These are phyloP conservation scores for Skeletonema potamos DNA, from an alignment of 108 stramenopile genomes.

Conservation along the genomic window DNA sequence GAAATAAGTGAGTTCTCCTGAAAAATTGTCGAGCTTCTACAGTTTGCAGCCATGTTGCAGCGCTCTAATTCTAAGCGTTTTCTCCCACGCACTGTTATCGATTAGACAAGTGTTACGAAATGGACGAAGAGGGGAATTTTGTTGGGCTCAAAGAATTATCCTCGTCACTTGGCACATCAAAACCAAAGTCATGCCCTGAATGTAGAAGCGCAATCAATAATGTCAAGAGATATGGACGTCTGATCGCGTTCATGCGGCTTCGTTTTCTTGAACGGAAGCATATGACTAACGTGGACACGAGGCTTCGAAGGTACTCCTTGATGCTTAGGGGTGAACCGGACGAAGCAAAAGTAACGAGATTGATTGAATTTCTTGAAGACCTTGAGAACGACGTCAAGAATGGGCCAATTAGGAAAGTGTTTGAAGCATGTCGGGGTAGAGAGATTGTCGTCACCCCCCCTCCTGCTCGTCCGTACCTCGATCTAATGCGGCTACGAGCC, in stretches of 20 bases:
- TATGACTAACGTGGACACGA: constrained; percentile 16
- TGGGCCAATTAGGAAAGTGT: constrained; percentile 43
- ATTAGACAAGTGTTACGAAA: constrained; percentile 21
- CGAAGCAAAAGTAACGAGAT: background rate
- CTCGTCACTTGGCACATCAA: constrained; percentile 8
- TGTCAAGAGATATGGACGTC: constrained; percentile 45
- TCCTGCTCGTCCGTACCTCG: constrained; percentile 5
- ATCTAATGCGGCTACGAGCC: constrained; percentile 11
- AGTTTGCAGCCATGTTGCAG: too few species aligned
- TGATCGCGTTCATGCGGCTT: constrained; percentile 23
- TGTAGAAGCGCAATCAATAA: constrained; percentile 34
- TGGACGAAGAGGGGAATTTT: constrained; percentile 12
- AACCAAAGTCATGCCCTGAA: constrained; percentile 40
- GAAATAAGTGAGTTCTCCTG: background rate
- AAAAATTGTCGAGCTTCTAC: too few species aligned
- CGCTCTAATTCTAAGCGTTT: too few species aligned
- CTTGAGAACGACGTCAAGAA: constrained; percentile 4
- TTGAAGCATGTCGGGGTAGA: constrained; percentile 36
- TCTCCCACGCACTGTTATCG: too few species aligned
- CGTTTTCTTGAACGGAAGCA: constrained; percentile 45
- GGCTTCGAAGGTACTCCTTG: constrained; percentile 2
- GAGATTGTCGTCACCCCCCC: constrained; percentile 19
- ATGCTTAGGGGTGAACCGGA: background rate
- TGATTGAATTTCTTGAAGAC: constrained; percentile 5
- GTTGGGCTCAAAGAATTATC: background rate